Evolutionary conservation across 106 monocot genomes (phyloP), one percentile per base, ranked within the genome.

Genomic region (Dendrobium catenatum): DNA sequence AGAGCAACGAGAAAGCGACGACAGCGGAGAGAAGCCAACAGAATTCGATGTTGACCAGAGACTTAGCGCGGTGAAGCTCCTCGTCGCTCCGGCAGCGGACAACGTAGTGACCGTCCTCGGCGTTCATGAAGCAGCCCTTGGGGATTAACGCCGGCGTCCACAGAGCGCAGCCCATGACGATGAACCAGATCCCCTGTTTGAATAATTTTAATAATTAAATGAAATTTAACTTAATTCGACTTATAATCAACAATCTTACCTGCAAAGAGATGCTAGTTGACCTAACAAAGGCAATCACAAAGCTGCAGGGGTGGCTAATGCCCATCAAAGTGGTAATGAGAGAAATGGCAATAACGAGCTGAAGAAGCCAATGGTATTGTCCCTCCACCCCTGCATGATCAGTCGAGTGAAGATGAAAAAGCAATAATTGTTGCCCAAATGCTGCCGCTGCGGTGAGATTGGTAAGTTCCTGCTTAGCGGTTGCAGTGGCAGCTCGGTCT

Each of bases 351-450:
- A 92, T 76, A 19, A 91, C 91, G 43, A 82, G 72, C 84, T 94
- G 94, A 51, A 94, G 87, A 6, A 91, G 86, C 85, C 86, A 86
- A 68, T 94, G 94, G 85, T 90, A 94, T 77, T 92, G 94, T 3
- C 94, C 94, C 80, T 94, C 94, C 4, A 94, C 88, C 61, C 91
- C 94, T 89, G 86, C 88, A 78, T 94, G 94, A 83, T 94, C 94
- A 1, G 94, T 67, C 11, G 94, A 94, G 85, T 94, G 94, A 77
- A 94, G 85, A 76, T 88, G 94, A 83, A 94, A 92, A 54, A 92
- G 73, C 77, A 94, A 77, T 22, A 91, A 83, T 80, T 94, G 89
- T 82, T 90, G 91, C 5, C 79, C 78, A 80, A 92, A 92, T 48
- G 91, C 94, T 1, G 74, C 82, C n/a, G 85, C 88, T 40, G 54